phyloP scores from a whole-genome alignment of 768 basidiomycete genomes.

The Tephrocybe sp. region DNA sequence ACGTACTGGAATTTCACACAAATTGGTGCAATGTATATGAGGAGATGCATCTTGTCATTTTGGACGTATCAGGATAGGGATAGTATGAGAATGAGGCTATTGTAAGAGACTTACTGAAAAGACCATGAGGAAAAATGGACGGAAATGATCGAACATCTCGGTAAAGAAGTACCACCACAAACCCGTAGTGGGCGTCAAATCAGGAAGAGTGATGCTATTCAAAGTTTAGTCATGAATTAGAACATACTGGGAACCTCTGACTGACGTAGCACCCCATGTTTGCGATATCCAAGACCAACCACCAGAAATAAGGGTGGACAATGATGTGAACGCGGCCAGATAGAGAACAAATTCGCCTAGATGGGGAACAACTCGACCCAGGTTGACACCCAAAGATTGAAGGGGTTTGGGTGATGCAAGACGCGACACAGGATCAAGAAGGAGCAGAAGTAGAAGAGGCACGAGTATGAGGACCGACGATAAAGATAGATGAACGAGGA shows the following conservation, averaged over 20 bases:
- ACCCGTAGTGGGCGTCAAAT: conserved; percentile 92
- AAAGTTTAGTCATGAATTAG: conserved; percentile 5
- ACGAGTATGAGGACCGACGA: conserved; percentile 68
- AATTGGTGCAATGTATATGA: conserved; percentile 81
- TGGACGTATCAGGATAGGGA: neutral
- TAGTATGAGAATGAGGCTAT: neutral
- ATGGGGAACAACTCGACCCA: conserved; percentile 33
- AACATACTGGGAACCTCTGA: conserved; percentile 2
- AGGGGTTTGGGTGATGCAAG: conserved; percentile 61
- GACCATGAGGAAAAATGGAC: conserved; percentile 92
- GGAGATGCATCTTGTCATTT: conserved; percentile 63
- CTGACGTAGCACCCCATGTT: conserved; percentile 87
- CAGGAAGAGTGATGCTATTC: conserved; percentile 74
- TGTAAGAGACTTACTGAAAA: conserved; percentile 66
- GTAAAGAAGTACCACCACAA: conserved; percentile 99
- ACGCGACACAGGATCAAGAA: conserved; percentile 61
- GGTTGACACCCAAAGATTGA: conserved; percentile 25
- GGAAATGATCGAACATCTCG: conserved; percentile 98
- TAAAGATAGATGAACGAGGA: conserved; percentile 72
- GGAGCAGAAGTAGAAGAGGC: conserved; percentile 65
- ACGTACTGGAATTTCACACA: conserved; percentile 86
- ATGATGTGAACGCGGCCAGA: conserved; percentile 42
- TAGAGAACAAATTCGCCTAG: conserved; percentile 54
- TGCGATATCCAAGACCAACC: conserved; percentile 68
- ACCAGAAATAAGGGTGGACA: conserved; percentile 59